Conservation (phyloP, 2,329 filamentous ascomycete genomes). For the Botrytis fragariae region DNA sequence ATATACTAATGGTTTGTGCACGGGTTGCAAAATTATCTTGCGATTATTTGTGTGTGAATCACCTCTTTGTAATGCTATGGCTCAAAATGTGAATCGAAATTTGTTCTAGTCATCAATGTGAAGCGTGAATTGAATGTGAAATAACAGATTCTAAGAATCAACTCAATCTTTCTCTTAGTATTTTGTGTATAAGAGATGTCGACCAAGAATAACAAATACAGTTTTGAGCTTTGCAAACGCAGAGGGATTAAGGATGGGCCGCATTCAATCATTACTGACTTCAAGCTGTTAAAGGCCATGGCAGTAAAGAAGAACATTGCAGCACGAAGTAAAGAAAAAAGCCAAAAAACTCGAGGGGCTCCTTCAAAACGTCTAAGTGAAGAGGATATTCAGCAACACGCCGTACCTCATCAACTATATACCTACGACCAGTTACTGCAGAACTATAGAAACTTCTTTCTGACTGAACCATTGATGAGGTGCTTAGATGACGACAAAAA, state of each 20-base stretch:
- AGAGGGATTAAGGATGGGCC: neutral
- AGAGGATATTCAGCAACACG: neutral
- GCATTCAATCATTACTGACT: conserved; percentile 15
- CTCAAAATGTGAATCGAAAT: neutral
- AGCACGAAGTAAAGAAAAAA: neutral
- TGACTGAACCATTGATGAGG: conserved; percentile 23
- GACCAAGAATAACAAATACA: neutral
- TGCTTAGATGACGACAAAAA: conserved; percentile 25
- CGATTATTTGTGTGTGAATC: neutral
- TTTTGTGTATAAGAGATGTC: conserved; percentile 5
- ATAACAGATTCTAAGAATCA: neutral
- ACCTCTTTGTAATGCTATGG: neutral
- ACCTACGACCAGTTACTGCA: conserved; percentile 24
- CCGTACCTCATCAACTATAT: neutral
- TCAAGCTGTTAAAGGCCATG: neutral
- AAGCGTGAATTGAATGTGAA: neutral
- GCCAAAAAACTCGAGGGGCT: neutral
- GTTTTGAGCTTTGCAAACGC: conserved; percentile 19
- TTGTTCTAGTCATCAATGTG: neutral
- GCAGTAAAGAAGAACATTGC: neutral
- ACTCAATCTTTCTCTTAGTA: neutral
- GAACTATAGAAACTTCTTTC: conserved; percentile 25
- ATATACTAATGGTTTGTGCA: neutral
- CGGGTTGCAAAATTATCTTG: neutral
- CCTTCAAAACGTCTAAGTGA: neutral